Percentiles rank a stretch among this genome's conserved stretches.
phyloP scores from a whole-genome alignment of 306 rosid genomes.

The Casuarina equisetifolia region DNA sequence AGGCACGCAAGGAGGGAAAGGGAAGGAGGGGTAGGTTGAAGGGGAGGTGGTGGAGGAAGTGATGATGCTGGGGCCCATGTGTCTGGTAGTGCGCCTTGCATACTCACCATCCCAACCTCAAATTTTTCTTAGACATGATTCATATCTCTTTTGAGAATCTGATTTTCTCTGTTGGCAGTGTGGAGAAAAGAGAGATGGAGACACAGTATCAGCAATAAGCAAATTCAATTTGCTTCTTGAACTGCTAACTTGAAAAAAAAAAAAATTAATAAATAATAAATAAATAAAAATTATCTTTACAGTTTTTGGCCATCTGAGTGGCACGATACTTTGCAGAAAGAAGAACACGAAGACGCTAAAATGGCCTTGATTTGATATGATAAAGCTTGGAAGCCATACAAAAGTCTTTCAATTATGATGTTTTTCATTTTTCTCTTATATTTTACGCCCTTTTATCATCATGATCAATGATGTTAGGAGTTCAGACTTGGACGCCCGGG shows the following conservation, averaged over 20 bases:
- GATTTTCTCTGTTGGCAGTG: conserved; percentile 20
- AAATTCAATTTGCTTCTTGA: not conserved
- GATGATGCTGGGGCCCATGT: conserved; percentile 57
- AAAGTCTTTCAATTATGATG: conserved; percentile 27
- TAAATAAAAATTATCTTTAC: not conserved
- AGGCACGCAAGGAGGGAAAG: conserved; percentile 13
- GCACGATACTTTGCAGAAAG: not conserved
- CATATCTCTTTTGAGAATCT: conserved; percentile 33
- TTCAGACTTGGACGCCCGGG: conserved; percentile 5
- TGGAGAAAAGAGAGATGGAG: not conserved
- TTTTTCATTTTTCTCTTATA: conserved; percentile 18
- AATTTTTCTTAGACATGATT: conserved; percentile 28
- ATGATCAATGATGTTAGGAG: conserved; percentile 33
- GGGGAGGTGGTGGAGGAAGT: conserved; percentile 44
- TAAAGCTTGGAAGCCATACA: conserved; percentile 28
- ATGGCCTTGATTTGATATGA: not conserved
- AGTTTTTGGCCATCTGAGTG: not conserved
- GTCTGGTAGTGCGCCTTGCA: conserved; percentile 62
- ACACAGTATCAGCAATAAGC: not conserved
- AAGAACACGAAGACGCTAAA: not conserved
- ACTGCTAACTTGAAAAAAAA: not conserved
- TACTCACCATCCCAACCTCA: conserved; percentile 28
- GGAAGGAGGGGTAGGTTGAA: conserved; percentile 13
- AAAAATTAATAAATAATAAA: not conserved
- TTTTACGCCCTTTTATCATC: conserved; percentile 7